Evolutionary conservation across 2,329 filamentous ascomycete species (phyloP).

Genomic region (Sporothrix sp.): DNA sequence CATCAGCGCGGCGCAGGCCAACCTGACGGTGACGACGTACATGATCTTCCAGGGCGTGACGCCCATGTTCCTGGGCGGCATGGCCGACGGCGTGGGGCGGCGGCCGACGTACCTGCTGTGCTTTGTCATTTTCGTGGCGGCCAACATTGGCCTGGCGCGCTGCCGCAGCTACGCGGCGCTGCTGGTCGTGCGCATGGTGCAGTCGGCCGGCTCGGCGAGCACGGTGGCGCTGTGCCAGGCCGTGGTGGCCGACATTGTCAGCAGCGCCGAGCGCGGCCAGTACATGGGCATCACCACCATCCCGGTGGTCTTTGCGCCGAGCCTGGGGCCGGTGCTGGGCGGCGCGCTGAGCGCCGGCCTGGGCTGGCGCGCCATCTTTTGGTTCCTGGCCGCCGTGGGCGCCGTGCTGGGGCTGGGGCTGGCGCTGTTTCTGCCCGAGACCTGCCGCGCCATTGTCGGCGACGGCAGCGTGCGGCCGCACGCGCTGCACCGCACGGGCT

Average conservation of each 20-base stretch:
- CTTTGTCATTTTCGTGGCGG: slow-evolving; percentile 42
- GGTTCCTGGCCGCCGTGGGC: slow-evolving; percentile 45
- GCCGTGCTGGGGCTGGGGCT: slow-evolving; percentile 34
- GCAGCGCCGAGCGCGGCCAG: slow-evolving; percentile 49
- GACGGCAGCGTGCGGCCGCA: slow-evolving; percentile 36
- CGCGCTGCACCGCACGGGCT: slow-evolving; percentile 13
- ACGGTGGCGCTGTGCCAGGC: slow-evolving; percentile 48
- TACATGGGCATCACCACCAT: slow-evolving; percentile 45
- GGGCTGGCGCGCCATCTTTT: slow-evolving; percentile 53
- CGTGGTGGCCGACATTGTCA: slow-evolving; percentile 54
- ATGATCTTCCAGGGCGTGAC: slow-evolving; percentile 52
- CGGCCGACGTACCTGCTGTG: slow-evolving; percentile 43
- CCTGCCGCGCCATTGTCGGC: slow-evolving; percentile 39
- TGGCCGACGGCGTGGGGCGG: slow-evolving; percentile 44
- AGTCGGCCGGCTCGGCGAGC: slow-evolving; percentile 48
- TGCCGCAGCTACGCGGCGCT: slow-evolving; percentile 40
- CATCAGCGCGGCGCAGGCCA: slow-evolving; percentile 33
- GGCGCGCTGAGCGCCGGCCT: slow-evolving; percentile 47
- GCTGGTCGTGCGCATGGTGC: slow-evolving; percentile 44
- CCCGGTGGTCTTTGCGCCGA: slow-evolving; percentile 38
- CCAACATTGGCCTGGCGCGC: slow-evolving; percentile 43
- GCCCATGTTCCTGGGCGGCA: slow-evolving; percentile 45
- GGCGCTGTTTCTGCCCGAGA: slow-evolving; percentile 44
- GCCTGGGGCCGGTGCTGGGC: slow-evolving; percentile 47
- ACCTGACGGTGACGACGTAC: slow-evolving; percentile 44